Conservation (phyloP, 1,284 basidiomycete genomes). For the Athelia psychrophila region DNA sequence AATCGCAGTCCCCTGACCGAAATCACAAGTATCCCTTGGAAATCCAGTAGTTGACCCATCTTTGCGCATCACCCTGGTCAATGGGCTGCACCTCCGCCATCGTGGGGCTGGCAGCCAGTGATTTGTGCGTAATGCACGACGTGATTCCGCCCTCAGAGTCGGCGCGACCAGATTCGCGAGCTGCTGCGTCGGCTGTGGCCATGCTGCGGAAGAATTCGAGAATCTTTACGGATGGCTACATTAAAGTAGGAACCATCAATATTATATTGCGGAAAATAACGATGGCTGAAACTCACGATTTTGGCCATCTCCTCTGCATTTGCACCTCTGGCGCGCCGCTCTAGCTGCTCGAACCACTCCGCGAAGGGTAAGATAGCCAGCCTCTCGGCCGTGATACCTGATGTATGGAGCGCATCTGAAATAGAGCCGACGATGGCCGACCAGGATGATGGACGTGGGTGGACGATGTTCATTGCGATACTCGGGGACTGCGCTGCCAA, state of each 20-base stretch:
- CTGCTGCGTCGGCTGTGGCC: too few species aligned
- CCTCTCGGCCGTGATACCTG: conserved; percentile 6
- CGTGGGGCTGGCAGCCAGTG: conserved; percentile 15
- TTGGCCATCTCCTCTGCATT: conserved; percentile 13
- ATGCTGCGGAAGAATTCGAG: too few species aligned
- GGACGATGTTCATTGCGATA: conserved; percentile 30
- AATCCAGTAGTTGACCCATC: background rate
- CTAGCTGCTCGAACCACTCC: conserved; percentile 27
- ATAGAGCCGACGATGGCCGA: conserved; percentile 21
- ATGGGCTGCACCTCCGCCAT: conserved; percentile 19
- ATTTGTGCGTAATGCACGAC: conserved; percentile 16
- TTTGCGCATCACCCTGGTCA: conserved; percentile 5
- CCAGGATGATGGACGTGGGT: conserved; percentile 32
- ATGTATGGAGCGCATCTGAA: conserved; percentile 15
- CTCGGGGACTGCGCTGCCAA: conserved; percentile 13
- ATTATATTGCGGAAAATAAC: too few species aligned
- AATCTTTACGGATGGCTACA: too few species aligned
- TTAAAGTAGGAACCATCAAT: too few species aligned
- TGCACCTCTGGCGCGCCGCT: conserved; percentile 14
- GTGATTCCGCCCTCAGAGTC: conserved; percentile 13
- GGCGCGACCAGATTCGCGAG: too few species aligned
- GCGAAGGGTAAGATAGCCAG: conserved; percentile 25
- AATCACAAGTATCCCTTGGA: background rate
- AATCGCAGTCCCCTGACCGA: too few species aligned
- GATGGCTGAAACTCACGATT: conserved; percentile 15